Percentiles rank a stretch among this genome's conserved stretches.
Conservation (phyloP, 2,329 filamentous ascomycete species). For the Diaporthe citrichinensis region DNA sequence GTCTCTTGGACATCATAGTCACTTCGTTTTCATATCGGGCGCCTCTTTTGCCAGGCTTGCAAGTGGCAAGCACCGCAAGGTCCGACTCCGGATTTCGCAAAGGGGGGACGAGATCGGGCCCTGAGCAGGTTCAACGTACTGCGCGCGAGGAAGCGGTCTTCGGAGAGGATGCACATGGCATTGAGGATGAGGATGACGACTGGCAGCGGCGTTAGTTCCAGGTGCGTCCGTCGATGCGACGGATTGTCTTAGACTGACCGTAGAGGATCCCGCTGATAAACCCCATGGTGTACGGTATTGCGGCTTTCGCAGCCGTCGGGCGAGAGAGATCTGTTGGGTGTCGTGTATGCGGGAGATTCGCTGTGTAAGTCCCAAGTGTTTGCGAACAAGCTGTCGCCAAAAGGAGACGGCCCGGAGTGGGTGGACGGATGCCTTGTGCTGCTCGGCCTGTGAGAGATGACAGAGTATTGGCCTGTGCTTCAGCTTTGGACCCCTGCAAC, state of each 20-base stretch:
- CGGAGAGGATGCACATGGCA: constrained; percentile 91
- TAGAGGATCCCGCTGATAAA: constrained; percentile 82
- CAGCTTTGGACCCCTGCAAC: constrained; percentile 26
- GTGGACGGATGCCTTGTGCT: neutral
- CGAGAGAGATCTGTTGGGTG: neutral
- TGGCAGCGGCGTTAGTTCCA: constrained; percentile 51
- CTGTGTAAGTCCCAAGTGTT: constrained; percentile 14
- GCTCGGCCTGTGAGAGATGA: constrained; percentile 20
- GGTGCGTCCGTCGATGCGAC: constrained; percentile 13
- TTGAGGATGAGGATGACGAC: constrained; percentile 92
- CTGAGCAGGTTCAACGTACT: constrained; percentile 65
- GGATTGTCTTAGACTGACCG: constrained; percentile 59
- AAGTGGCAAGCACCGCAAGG: neutral
- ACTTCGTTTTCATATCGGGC: neutral
- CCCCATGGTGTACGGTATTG: constrained; percentile 67
- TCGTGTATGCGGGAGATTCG: neutral
- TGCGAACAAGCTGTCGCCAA: constrained; percentile 32
- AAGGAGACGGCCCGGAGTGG: constrained; percentile 9
- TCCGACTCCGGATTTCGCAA: neutral
- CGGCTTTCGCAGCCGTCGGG: constrained; percentile 35
- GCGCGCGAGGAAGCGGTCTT: constrained; percentile 92
- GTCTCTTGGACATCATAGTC: constrained; percentile 29
- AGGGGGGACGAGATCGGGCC: neutral
- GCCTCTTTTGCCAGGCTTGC: neutral
- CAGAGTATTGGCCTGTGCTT: constrained; percentile 30